Percentiles rank a stretch among this genome's conserved stretches.
phyloP scores from a whole-genome alignment of 164 flowering plant genomes.

The Kingdonia uniflora region DNA sequence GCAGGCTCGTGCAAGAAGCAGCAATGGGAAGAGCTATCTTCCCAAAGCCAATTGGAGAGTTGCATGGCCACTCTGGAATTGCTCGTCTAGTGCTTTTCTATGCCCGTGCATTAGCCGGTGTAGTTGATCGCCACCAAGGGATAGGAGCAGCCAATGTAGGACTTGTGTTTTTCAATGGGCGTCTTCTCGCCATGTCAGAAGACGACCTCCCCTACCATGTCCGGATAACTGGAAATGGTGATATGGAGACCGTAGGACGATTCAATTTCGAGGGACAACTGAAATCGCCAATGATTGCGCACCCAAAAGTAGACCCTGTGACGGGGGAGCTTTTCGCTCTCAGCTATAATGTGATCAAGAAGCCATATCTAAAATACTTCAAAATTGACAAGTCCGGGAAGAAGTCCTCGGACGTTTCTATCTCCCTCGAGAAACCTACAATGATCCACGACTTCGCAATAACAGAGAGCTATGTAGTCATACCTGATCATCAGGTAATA shows the following conservation, averaged over 20 bases:
- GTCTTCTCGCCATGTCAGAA: constrained; percentile 75
- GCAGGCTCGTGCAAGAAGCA: constrained; percentile 52
- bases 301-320: constrained; percentile 51
- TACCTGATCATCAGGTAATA: constrained; percentile 53
- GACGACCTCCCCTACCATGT: constrained; percentile 35
- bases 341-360: constrained; percentile 35
- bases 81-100: constrained; percentile 64
- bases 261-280: constrained; percentile 35
- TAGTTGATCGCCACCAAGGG: constrained; percentile 46
- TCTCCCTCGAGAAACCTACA: constrained; percentile 29
- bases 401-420: constrained; percentile 32
- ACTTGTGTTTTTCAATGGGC: constrained; percentile 60
- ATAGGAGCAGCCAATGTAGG: constrained; percentile 83
- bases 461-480: constrained; percentile 31
- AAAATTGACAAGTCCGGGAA: constrained; percentile 24
- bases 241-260: constrained; percentile 40
- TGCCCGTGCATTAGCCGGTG: constrained; percentile 43
- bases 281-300: constrained; percentile 35
- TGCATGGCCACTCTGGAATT: constrained; percentile 77
- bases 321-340: constrained; percentile 41
- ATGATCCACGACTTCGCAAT: constrained; percentile 51
- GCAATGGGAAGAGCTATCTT: constrained; percentile 55
- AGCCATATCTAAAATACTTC: constrained; percentile 44
- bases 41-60: constrained; percentile 83
- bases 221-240: constrained; percentile 24